These are phyloP conservation scores for Ogataea saltuana DNA, from an alignment of 805 yeast species.

Conservation along the genomic window DNA sequence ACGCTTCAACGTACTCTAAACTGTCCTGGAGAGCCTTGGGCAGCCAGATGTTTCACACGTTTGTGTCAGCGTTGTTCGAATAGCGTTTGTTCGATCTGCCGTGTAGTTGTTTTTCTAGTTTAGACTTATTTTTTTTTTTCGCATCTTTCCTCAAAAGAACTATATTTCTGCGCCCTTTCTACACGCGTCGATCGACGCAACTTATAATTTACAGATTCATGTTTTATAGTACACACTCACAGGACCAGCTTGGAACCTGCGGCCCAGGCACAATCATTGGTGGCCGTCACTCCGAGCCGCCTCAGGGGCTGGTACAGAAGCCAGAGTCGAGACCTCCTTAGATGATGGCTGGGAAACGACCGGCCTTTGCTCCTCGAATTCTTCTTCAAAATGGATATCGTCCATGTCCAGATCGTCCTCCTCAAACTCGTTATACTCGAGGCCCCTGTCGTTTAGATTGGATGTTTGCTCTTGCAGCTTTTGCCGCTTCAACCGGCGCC, in stretches of 20 bases:
- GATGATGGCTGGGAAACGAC: no score
- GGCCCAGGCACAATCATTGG: neutral
- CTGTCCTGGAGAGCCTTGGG: no score
- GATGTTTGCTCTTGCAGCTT: slow-evolving; percentile 27
- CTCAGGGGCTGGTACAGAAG: neutral
- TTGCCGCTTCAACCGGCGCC: slow-evolving; percentile 33
- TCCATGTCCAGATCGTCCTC: slow-evolving; percentile 36
- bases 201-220: neutral
- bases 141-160: neutral
- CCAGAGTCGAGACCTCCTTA: neutral
- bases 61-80: neutral
- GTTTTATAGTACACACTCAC: neutral
- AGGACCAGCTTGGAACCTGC: neutral
- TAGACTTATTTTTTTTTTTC: neutral
- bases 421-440: slow-evolving; percentile 20
- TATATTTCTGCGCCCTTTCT: no score
- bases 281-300: neutral
- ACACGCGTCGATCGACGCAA: slow-evolving; percentile 3
- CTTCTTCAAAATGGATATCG: slow-evolving; percentile 23
- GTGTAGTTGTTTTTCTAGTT: neutral
- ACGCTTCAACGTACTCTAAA: no score
- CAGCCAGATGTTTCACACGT: no score
- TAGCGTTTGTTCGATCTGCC: neutral
- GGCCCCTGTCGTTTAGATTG: slow-evolving; percentile 16
- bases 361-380: slow-evolving; percentile 1